Conservation (phyloP, 192 early-diverging fungal species). For the Linnemannia elongata region DNA sequence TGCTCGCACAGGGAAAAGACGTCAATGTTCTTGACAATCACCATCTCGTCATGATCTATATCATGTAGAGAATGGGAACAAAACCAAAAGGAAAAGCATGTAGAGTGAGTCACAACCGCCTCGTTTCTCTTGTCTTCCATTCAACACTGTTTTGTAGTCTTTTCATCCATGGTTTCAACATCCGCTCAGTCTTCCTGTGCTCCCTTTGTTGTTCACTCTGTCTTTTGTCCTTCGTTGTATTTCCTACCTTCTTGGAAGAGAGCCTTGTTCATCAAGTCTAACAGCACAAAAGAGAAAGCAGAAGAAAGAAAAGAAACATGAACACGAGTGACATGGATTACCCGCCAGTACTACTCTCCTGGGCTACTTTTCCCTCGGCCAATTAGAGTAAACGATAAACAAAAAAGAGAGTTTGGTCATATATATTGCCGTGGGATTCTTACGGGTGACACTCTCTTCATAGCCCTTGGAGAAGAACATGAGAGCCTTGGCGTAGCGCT, state of each 20-base stretch:
- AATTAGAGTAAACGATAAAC: not conserved
- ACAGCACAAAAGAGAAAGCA: not conserved
- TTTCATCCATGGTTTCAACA: not conserved
- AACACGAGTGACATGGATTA: too few relatives aligned
- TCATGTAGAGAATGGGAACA: not conserved
- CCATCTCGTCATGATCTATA: conserved; percentile 98
- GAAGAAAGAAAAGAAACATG: not conserved
- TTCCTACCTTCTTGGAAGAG: conserved; percentile 54
- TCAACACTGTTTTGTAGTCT: not conserved
- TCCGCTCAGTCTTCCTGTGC: not conserved
- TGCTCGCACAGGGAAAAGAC: conserved; percentile 99
- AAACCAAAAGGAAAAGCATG: not conserved
- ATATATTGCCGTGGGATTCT: conserved; percentile 13
- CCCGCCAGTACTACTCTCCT: not conserved
- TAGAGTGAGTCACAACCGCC: not conserved
- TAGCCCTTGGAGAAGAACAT: conserved; percentile 99
- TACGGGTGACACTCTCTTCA: conserved; percentile 87
- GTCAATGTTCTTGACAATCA: conserved; percentile 98
- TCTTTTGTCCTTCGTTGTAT: too few relatives aligned
- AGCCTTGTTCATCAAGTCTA: conserved; percentile 57
- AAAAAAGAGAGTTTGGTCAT: not conserved
- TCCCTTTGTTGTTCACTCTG: not conserved
- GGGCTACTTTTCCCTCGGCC: not conserved
- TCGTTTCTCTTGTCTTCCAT: not conserved
- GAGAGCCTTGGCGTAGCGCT: conserved; percentile 97